These are phyloP conservation scores for Aspergillus sp. DNA, from an alignment of 2,329 filamentous ascomycete species.

Conservation along the genomic window DNA sequence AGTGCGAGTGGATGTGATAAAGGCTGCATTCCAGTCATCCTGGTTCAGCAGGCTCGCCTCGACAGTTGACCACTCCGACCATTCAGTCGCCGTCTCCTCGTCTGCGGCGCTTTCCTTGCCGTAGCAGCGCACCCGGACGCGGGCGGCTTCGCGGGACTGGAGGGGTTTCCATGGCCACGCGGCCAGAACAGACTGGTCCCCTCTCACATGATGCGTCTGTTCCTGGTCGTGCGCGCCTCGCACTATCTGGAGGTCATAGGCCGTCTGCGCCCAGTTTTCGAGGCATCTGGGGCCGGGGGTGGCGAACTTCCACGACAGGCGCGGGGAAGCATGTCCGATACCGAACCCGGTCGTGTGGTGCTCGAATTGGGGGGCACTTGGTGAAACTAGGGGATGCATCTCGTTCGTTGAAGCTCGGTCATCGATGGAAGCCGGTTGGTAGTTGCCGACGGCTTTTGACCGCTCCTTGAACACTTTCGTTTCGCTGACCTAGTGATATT, in stretches of 20 bases:
- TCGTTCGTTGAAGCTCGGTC: too few species aligned
- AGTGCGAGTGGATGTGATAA: not conserved
- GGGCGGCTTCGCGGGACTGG: not conserved
- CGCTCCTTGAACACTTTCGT: too few species aligned
- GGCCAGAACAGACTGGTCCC: not conserved
- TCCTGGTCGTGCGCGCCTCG: not conserved
- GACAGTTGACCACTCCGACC: not conserved
- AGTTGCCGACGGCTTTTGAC: too few species aligned
- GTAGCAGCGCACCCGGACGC: constrained; percentile 6
- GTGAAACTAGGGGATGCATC: too few species aligned
- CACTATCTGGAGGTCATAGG: not conserved
- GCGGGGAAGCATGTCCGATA: not conserved
- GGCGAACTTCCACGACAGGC: not conserved
- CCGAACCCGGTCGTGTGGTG: constrained; percentile 5
- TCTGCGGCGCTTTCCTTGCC: not conserved
- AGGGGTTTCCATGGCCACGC: constrained; percentile 2
- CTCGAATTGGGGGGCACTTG: not conserved
- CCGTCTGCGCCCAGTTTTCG: not conserved
- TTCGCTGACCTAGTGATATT: too few species aligned
- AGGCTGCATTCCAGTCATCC: not conserved
- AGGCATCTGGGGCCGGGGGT: not conserved
- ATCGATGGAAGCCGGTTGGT: too few species aligned
- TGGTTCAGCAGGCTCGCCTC: not conserved
- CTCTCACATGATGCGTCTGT: not conserved
- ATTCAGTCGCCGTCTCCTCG: not conserved